Base-by-base conservation (phyloP, 2,329 filamentous ascomycete species). In the Paracoccidioides brasiliensis region DNA sequence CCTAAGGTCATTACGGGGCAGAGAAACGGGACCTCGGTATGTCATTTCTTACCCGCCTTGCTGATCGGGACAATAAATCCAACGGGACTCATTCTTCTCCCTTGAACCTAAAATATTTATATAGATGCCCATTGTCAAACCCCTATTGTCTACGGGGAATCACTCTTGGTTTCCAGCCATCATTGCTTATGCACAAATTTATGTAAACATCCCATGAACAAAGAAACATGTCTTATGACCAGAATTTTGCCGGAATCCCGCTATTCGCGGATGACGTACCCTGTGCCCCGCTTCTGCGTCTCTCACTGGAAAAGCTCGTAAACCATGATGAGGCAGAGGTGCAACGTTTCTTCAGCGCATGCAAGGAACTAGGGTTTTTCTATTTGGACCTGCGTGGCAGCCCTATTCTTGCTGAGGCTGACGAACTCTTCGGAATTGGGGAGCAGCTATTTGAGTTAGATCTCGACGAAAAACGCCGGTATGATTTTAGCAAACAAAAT, bases 291-390 rank as follows among this genome's bases (percentile, higher is more conserved):
- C 68, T 77, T 37, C 65, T 75, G 30, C 69, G 69, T 22, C 64
- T 77, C 6, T 74, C 69, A 2, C 64, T 74, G 3, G 54, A 56
- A 4, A 72, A 70, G 50, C 66, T 77, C 38, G 59, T 72, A 30
- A 61, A 62, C 2, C 62, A 66, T 42, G 69, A 76, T 43, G 10
- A 52, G 4, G 54, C 55, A 3, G 74, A 75, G 62, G 60, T 64
- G 5, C 52, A 64, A 8, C 65, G 66, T 28, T 66, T 77, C 28
- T 70, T 67, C 35, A 55, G 64, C 38, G 70, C 70, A n/a, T 72
- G 69, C n/a, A 66, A 69, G 43, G 72, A 79, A 3, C 67, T 80
- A 0, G 78, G 79, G 1, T 81, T 81, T 67, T 81, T 80, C 67
- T 81, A 81, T 59, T 69, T 81, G 5, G 76, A 80, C 59, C 64